Base-by-base conservation (phyloP, 2,329 filamentous ascomycete species). In the Claviceps sp. region DNA sequence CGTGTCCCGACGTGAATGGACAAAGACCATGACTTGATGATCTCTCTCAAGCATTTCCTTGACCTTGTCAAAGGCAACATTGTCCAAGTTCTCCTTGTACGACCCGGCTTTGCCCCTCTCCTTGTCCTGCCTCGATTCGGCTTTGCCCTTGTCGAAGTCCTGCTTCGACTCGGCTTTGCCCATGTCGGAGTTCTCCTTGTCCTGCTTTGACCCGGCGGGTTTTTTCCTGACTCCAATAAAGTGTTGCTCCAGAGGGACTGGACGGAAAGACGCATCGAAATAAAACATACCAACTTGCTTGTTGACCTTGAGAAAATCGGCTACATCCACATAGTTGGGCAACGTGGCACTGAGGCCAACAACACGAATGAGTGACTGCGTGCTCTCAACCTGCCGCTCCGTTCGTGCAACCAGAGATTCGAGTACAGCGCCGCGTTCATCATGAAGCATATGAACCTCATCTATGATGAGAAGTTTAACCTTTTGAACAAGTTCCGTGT, bases 11-110 rank as follows among this genome's bases (percentile, higher is more conserved):
- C 93, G 80, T 1, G 91, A 96, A 66, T 98, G 94, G 11, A 98
- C 94, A 66, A 99, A 98, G 0, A 99, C 91, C 94, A 99, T 98
- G 58, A 98, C 80, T 66, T 98, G 93, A 62, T 99, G 93, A n/a
- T 87, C 90, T 54, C 76, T 74, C 63, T 89, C 81, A 3, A 98
- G 75, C 90, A 98, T 96, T 50, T 93, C 86, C 59, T 83, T 85
- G 47, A 96, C 89, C 65, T 99, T 99, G 58, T 97, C 90, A 63
- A 94, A 98, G 0, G 89, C 82, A 2, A 89, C 83, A 24, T 77
- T 77, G 59, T 98, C 93, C 30, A 98, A 73, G 58, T 97, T 97
- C 40, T 96, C 91, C 53, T 87, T 83, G 8, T 87, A 90, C 54
- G 81, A 81, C 4, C 87, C 87, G 0, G 89, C 70, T 64, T 96